Base-by-base conservation (phyloP, 148 eudicot species). In the Arctostaphylos glauca region DNA sequence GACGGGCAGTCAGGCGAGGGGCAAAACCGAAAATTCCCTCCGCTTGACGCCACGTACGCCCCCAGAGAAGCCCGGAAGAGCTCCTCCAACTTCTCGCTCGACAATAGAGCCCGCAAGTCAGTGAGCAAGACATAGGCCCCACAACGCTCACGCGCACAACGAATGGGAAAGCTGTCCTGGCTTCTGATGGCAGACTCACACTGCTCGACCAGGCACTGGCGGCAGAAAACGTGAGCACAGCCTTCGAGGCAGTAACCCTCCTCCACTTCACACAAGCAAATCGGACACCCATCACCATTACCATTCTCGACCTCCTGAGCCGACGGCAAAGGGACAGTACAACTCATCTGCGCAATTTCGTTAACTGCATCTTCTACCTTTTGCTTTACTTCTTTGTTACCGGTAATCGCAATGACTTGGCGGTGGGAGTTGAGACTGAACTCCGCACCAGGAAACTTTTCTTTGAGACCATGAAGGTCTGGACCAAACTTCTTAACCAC, bases 1-100 rank as follows among this genome's bases (percentile, higher is more conserved):
- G 95, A 91, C 16, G 97, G 97, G 80, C 99, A 97, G 83, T 97
- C 99, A 0, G 99, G 98, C 5, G 99, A 97, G 14, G 99, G 99
- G 84, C 99, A 97, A 84, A 90, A 97, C 82, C 92, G 54, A 87
- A 87, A 94, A 14, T 46, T 47, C 3, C 98, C 95, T 16, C 89
- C 83, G 49, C 94, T 97, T 8, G 86, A 87, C 6, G 93, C 85
- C 82, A 94, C 97, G 55, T 88, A 94, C n/a, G 93, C 88, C 79
- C 87, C 90, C 83, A 97, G 5, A 10, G 99, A 93, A 9, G 99
- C 92, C 84, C 88, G 74, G 79, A 94, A 94, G 47, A 94, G 98
- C 77, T 97, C 99, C 23, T 97, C 95, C 48, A 93, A 75, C 88
- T 91, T 91, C 43, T 94, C 93, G 12, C 21, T 81, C 2, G 92